phyloP scores from a whole-genome alignment of 192 early-diverging fungal genomes.

The Mortierella alpina region DNA sequence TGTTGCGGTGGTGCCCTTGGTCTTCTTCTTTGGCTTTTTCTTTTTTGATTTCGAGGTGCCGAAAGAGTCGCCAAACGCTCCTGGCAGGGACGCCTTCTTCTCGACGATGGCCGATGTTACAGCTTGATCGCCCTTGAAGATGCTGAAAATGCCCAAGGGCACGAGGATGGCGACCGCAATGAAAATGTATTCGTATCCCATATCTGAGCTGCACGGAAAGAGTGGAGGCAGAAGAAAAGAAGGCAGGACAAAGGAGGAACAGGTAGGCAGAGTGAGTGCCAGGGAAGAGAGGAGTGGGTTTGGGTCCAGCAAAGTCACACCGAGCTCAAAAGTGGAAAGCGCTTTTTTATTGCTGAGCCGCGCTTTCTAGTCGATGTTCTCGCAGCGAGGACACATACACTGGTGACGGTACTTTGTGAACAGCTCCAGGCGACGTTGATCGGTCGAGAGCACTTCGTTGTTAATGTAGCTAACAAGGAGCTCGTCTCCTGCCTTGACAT shows the following conservation, averaged over 20 bases:
- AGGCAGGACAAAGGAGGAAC: not conserved
- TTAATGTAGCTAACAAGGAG: slow-evolving; percentile 70
- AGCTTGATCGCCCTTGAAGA: slow-evolving; percentile 28
- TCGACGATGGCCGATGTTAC: not conserved
- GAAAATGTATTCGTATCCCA: slow-evolving; percentile 49
- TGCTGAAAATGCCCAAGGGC: slow-evolving; percentile 30
- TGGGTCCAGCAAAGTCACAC: too few relatives aligned
- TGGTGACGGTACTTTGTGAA: slow-evolving; percentile 65
- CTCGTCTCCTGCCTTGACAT: slow-evolving; percentile 75
- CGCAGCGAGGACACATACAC: slow-evolving; percentile 68
- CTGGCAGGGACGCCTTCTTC: slow-evolving; percentile 33
- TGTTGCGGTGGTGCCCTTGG: not conserved
- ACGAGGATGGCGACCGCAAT: slow-evolving; percentile 40
- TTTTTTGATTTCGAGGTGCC: slow-evolving; percentile 41
- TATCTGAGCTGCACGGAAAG: not conserved
- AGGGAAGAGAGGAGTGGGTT: too few relatives aligned
- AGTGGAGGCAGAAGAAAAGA: not conserved
- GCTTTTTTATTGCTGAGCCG: too few relatives aligned
- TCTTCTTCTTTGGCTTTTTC: slow-evolving; percentile 51
- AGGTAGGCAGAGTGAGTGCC: not conserved
- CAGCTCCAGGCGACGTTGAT: slow-evolving; percentile 66
- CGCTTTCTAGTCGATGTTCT: slow-evolving; percentile 26
- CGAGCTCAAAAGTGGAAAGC: too few relatives aligned
- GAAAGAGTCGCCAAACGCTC: slow-evolving; percentile 18
- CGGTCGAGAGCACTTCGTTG: slow-evolving; percentile 52